Percentiles rank a stretch among this genome's conserved stretches.
Evolutionary conservation across 805 yeast species (phyloP).

Genomic region (Candida insectorum): DNA sequence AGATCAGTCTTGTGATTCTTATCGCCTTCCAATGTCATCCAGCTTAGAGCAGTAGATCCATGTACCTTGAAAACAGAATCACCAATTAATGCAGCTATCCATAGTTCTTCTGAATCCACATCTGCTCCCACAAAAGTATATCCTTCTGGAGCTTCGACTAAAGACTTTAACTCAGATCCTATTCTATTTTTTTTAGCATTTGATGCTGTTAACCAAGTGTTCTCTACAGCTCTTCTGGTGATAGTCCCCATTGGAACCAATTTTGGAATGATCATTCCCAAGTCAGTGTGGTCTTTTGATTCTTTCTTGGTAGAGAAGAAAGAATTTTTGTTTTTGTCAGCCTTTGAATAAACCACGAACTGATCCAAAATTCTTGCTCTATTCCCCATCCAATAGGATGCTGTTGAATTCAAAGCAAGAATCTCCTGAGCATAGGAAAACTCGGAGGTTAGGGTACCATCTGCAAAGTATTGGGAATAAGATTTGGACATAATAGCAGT

Average conservation of each 20-base stretch:
- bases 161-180: conserved; percentile 91
- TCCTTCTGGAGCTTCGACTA: conserved; percentile 83
- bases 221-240: conserved; percentile 94
- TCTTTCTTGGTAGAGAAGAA: conserved; percentile 26
- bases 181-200: conserved; percentile 82
- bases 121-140: conserved; percentile 96
- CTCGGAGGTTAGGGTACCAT: conserved; percentile 67
- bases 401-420: conserved; percentile 67
- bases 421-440: conserved; percentile 74
- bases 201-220: conserved; percentile 96
- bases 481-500: conserved; percentile 76
- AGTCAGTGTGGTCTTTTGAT: conserved; percentile 19
- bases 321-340: conserved; percentile 14
- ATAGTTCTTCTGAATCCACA: conserved; percentile 95
- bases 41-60: conserved; percentile 95
- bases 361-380: conserved; percentile 82
- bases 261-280: conserved; percentile 81
- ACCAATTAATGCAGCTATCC: conserved; percentile 96
- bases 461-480: conserved; percentile 68
- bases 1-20: conserved; percentile 89
- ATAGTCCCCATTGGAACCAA: conserved; percentile 94
- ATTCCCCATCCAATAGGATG: conserved; percentile 91
- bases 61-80: conserved; percentile 86
- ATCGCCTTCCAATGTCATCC: conserved; percentile 99
- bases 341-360: conserved; percentile 64